Percentiles rank a stretch among this genome's conserved stretches.
These are phyloP conservation scores for Sarocladium brachiariae DNA, from an alignment of 2,329 filamentous ascomycete species.

Conservation along the genomic window DNA sequence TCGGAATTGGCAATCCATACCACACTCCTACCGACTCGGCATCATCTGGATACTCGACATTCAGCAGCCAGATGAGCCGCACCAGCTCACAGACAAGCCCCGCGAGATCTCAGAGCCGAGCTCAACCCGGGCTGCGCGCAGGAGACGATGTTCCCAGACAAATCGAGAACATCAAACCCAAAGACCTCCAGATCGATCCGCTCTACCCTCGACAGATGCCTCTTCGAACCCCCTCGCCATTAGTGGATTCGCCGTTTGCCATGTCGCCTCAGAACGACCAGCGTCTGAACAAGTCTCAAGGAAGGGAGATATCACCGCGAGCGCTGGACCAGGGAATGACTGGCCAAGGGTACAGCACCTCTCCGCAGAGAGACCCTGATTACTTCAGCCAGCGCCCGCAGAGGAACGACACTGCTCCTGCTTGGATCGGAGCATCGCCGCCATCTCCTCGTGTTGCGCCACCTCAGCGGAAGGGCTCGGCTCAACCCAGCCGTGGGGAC, in stretches of 20 bases:
- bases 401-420: slow-evolving; percentile 8
- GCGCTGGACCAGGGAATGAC: background rate
- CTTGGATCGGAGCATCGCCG: slow-evolving; percentile 9
- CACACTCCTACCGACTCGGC: slow-evolving; percentile 58
- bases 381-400: slow-evolving; percentile 9
- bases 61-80: slow-evolving; percentile 46
- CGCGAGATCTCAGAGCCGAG: slow-evolving; percentile 24
- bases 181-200: slow-evolving; percentile 27
- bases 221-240: slow-evolving; percentile 18
- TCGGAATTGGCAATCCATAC: slow-evolving; percentile 56
- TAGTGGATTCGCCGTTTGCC: slow-evolving; percentile 22
- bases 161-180: slow-evolving; percentile 31
- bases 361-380: slow-evolving; percentile 13
- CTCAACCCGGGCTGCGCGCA: slow-evolving; percentile 35
- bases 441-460: slow-evolving; percentile 11
- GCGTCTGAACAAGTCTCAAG: slow-evolving; percentile 11
- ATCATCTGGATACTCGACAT: slow-evolving; percentile 57
- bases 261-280: slow-evolving; percentile 18
- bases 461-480: slow-evolving; percentile 28
- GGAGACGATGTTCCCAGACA: slow-evolving; percentile 51
- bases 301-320: slow-evolving; percentile 3
- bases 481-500: slow-evolving; percentile 54
- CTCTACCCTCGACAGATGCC: slow-evolving; percentile 17
- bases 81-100: slow-evolving; percentile 52
- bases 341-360: slow-evolving; percentile 9